Evolutionary conservation across 768 basidiomycete genomes (phyloP), one percentile per base, ranked within the genome.

Genomic region (Boletus rubropictus): DNA sequence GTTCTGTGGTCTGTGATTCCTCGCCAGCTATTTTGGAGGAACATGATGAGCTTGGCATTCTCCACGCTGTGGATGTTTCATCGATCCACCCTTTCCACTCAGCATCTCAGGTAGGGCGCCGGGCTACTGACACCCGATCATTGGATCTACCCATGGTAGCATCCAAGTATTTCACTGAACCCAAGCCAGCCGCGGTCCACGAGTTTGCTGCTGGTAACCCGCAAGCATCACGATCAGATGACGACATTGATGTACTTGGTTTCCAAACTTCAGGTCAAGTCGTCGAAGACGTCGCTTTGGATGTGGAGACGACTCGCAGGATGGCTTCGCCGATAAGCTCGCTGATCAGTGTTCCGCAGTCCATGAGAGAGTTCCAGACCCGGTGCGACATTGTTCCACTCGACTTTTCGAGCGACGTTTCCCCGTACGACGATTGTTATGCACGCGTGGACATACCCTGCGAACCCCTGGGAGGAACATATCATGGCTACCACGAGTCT

Each of bases 51-150:
- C 29, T 9, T 29, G 14, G 35, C 28, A 39, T 39, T 21, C 21
- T n/a, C 11, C 31, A 22, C 2, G 49, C 36, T 28, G 40, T 33
- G 21, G 52, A 52, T 17, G 47, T 35, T 40, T 48, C 61, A 1
- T 70, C 74, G 27, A 55, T 76, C 10, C 62, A 64, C 27, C 74
- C 80, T 9, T 82, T 76, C 7, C 72, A 82, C 42, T 82, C 80
- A 22, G 80, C 75, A 24, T 82, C 80, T 24, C 80, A 79, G 54
- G 48, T 65, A 34, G 65, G 59, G 38, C 54, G 44, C 39, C 55
- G 55, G 48, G 37, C 20, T 38, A 46, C 39, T 37, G 45, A 50
- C 14, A 12, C n/a, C 9, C 27, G 39, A 24, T 38, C 42, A n/a
- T n/a, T 46, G 41, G 46, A 44, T 25, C 29, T 5, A 17, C 42